Conservation (phyloP, 2,329 filamentous ascomycete genomes). For the Corynespora cassiicola region DNA sequence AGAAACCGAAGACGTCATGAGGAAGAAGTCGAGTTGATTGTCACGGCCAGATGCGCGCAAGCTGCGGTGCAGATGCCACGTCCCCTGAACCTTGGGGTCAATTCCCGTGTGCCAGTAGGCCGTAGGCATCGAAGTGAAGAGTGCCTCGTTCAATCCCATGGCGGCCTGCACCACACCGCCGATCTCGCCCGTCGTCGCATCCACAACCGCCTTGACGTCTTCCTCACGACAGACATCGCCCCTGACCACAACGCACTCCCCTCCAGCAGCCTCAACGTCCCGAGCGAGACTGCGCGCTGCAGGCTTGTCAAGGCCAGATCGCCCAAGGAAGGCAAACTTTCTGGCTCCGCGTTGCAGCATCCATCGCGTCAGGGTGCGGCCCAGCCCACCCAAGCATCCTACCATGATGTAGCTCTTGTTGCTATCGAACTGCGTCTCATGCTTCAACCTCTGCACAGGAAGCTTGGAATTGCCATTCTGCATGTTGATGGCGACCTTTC, state of each 20-base stretch:
- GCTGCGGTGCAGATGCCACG: constrained; percentile 25
- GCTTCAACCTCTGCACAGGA: constrained; percentile 1
- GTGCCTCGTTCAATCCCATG: constrained; percentile 7
- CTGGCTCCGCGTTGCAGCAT: constrained; percentile 16
- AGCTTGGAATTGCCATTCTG: constrained; percentile 1
- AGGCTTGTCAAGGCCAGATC: constrained; percentile 5
- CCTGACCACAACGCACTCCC: neutral
- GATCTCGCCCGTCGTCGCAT: too few species aligned
- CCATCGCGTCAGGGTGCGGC: constrained; percentile 12
- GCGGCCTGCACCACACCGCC: constrained; percentile 13
- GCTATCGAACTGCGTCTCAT: neutral
- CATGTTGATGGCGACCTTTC: constrained; percentile 1
- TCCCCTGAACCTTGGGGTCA: constrained; percentile 11
- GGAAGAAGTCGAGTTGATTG: constrained; percentile 26
- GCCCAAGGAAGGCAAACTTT: constrained; percentile 8
- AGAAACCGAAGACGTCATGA: constrained; percentile 21
- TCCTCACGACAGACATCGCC: constrained; percentile 5
- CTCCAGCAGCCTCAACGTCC: constrained; percentile 4
- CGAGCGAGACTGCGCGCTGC: constrained; percentile 3
- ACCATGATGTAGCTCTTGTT: constrained; percentile 4
- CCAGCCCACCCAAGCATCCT: constrained; percentile 13
- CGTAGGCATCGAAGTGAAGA: constrained; percentile 11
- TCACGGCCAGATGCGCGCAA: neutral
- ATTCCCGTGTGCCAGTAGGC: constrained; percentile 7
- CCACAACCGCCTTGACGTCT: constrained; percentile 3